These are phyloP conservation scores for Grosmannia penicillata DNA, from an alignment of 2,329 filamentous ascomycete genomes.

Conservation along the genomic window DNA sequence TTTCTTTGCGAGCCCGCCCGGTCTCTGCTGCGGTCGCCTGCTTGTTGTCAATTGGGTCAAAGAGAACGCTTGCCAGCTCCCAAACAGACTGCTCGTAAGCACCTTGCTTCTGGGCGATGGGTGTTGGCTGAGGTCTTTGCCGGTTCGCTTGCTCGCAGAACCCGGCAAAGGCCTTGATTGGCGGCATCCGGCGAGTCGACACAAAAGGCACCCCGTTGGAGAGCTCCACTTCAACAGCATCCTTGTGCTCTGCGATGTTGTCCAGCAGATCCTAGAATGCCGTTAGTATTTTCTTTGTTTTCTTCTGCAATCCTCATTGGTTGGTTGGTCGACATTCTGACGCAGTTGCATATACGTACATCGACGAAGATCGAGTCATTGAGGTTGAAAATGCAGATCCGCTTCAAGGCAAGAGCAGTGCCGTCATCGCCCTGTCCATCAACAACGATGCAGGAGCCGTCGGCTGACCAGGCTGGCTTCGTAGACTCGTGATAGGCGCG, in stretches of 20 bases:
- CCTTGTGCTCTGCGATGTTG: conserved; percentile 29
- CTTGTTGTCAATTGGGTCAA: conserved; percentile 48
- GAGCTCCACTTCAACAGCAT: conserved; percentile 36
- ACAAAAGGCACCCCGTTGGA: conserved; percentile 47
- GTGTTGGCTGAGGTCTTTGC: conserved; percentile 17
- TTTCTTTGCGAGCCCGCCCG: conserved; percentile 37
- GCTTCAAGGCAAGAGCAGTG: conserved; percentile 11
- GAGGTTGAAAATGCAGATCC: conserved; percentile 5
- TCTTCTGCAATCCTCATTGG: not conserved
- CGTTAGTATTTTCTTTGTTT: not conserved
- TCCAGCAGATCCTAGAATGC: conserved; percentile 21
- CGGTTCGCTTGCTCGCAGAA: conserved; percentile 26
- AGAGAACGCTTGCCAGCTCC: conserved; percentile 76
- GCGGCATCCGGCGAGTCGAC: conserved; percentile 26
- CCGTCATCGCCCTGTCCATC: conserved; percentile 1
- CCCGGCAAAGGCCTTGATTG: conserved; percentile 25
- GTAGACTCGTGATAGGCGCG: conserved; percentile 56
- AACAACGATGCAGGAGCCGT: conserved; percentile 41
- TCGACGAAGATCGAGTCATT: not conserved
- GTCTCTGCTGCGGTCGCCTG: conserved; percentile 24
- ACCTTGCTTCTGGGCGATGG: conserved; percentile 16
- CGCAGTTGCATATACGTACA: conserved; percentile 1
- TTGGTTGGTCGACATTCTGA: not conserved
- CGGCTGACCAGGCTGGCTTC: conserved; percentile 66
- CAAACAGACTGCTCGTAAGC: conserved; percentile 63